Conservation (phyloP, 352 stramenopile genomes). For the Pythium phragmiticola region DNA sequence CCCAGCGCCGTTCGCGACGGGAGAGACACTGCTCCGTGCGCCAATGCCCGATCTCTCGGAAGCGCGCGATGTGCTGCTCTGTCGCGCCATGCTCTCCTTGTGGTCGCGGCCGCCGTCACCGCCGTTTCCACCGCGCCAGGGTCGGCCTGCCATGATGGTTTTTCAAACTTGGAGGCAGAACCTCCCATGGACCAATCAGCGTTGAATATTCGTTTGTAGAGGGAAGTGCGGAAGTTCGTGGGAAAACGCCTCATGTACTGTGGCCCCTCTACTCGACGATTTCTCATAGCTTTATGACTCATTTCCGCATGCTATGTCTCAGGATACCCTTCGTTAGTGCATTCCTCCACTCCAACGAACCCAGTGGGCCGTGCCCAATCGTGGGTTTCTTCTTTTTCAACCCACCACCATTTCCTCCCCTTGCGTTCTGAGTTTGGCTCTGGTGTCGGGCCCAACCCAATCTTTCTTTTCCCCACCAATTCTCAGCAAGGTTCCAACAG, state of each 20-base stretch:
- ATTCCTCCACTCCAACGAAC: background rate
- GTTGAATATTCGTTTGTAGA: conserved; percentile 4
- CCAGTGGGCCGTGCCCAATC: background rate
- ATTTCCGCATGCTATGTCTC: conserved; percentile 1
- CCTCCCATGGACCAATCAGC: background rate
- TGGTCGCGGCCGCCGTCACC: conserved; percentile 7
- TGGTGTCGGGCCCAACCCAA: background rate
- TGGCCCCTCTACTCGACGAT: background rate
- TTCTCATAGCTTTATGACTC: conserved; percentile 2
- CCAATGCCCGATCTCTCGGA: conserved; percentile 5
- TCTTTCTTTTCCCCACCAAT: conserved; percentile 11
- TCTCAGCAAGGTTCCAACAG: background rate
- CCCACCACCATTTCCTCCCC: conserved; percentile 4
- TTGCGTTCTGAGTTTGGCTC: conserved; percentile 17
- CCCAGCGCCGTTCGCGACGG: conserved; percentile 4
- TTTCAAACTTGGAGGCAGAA: conserved; percentile 19
- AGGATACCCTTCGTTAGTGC: background rate
- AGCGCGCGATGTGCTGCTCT: background rate
- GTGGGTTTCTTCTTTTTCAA: conserved; percentile 17
- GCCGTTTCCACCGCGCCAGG: conserved; percentile 7
- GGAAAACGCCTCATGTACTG: background rate
- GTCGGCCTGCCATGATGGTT: conserved; percentile 18
- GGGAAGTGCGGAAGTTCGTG: background rate
- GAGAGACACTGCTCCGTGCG: background rate
- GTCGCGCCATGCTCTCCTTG: conserved; percentile 18